Evolutionary conservation across 768 basidiomycete genomes (phyloP), one percentile per base, ranked within the genome.

Genomic region (Phaffia tasmanica): DNA sequence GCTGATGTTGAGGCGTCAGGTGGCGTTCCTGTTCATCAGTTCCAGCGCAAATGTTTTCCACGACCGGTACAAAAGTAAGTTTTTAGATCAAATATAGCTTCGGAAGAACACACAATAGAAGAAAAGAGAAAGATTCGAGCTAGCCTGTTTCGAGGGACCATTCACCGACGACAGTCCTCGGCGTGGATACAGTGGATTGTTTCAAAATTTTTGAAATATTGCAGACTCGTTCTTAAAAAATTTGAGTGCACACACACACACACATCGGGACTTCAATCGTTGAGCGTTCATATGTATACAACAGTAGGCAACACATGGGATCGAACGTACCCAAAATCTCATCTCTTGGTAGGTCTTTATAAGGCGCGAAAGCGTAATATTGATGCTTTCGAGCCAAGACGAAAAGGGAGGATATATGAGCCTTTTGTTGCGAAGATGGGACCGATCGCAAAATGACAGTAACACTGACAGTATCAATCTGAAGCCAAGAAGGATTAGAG

Each of bases 71-170:
- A n/a, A n/a, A n/a, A n/a, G n/a, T n/a, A n/a, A n/a, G n/a, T n/a
- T n/a, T n/a, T n/a, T n/a, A n/a, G n/a, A n/a, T n/a, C n/a, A n/a
- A n/a, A n/a, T n/a, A n/a, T n/a, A n/a, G n/a, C n/a, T 32, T 23
- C 29, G 3, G 32, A 25, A 7, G 25, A 29, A 27, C 42, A 32
- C 42, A n/a, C 3, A 57, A 46, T 9, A 61, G 25, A 30, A 53
- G 53, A 55, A 32, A 14, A 27, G 14, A n/a, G n/a, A n/a, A n/a
- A n/a, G 62, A 32, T n/a, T 16, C 23, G 2, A 8, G 65, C 69
- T 66, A 54, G 62, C 75, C 74, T 9, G 72, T 73, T 42, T 76
- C 74, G 27, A 76, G 67, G 51, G 72, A 72, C 76, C 76, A 76
- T 60, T 76, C 76, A 14, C 76, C 76, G 1, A 76, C 75, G 14